Base-by-base conservation (phyloP, 345 rosid species). In the Carallia brachiata region DNA sequence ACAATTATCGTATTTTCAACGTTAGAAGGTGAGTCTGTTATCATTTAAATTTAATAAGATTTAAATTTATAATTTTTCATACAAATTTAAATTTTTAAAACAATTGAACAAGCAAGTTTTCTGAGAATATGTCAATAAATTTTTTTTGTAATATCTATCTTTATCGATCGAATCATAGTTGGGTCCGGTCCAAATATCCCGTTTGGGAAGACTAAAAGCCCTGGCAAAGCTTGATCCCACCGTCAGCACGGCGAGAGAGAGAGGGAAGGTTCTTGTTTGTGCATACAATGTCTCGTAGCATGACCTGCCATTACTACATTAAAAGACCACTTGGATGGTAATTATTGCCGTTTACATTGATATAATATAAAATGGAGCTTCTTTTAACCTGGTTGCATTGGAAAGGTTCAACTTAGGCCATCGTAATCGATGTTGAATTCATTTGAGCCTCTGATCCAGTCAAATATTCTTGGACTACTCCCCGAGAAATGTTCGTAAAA, bases 281-380 rank as follows among this genome's bases (percentile, higher is more conserved):
- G 52, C 37, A 10, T 40, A 7, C 28, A 50, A 70, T 75, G 82
- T 75, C 50, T 48, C 27, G 61, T 36, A 50, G 74, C 78, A 48
- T 76, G 74, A 70, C 71, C 64, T 57, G 56, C 67, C 70, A 62
- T 30, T 54, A 44, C 44, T 10, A 31, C 4, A 60, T 31, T 62
- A 63, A 59, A 60, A 19, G 17, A 56, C 12, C 50, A 13, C 12
- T 44, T 44, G 50, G 50, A 3, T 12, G 16, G 13, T 44, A 44
- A 44, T 44, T 44, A 44, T 44, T 44, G 17, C 50, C 13, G 4
- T 32, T 32, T 32, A 12, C 50, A 4, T 1, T 10, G 12, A 44
- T 10, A 10, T 2, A 32, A 23, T 3, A 52, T 9, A 12, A 61
- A 61, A 19, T 37, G n/a, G 9, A 8, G 2, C 18, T 52, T 1